A percentile compares a stretch with the other conserved stretches of the same genome.
Evolutionary conservation across 2,329 filamentous ascomycete species (phyloP).

Genomic region (Alternaria postmessia): DNA sequence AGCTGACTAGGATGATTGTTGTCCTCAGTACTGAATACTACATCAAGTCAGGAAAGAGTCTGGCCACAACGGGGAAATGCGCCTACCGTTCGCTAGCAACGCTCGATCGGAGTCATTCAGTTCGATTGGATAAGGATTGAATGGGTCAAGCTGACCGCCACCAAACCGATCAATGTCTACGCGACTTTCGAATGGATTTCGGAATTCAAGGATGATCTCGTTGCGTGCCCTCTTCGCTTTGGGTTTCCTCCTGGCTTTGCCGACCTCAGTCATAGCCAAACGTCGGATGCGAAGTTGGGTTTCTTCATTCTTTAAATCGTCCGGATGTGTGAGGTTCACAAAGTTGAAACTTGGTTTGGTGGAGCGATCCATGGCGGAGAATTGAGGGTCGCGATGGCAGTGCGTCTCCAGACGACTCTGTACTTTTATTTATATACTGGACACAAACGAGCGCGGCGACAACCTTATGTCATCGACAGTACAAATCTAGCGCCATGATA

Average conservation of each 20-base stretch:
- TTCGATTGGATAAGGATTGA: slow-evolving; percentile 35
- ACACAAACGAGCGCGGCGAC: not conserved
- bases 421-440: slow-evolving; percentile 8
- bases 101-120: slow-evolving; percentile 33
- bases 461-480: slow-evolving; percentile 17
- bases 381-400: not conserved
- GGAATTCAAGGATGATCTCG: slow-evolving; percentile 40
- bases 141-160: slow-evolving; percentile 35
- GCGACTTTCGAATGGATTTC: slow-evolving; percentile 16
- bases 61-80: not conserved
- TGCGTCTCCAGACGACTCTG: not conserved
- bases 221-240: slow-evolving; percentile 37
- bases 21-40: slow-evolving; percentile 34
- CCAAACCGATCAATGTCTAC: slow-evolving; percentile 30
- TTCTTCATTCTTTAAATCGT: slow-evolving; percentile 43
- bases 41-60: slow-evolving; percentile 19
- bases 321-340: slow-evolving; percentile 42
- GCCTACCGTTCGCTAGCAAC: slow-evolving; percentile 38
- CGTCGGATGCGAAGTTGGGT: slow-evolving; percentile 42
- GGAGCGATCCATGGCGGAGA: slow-evolving; percentile 32
- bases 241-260: slow-evolving; percentile 37
- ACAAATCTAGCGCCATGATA: slow-evolving; percentile 1
- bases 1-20: slow-evolving; percentile 32
- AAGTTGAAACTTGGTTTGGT: slow-evolving; percentile 40
- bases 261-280: slow-evolving; percentile 46